These are phyloP conservation scores for Phytophthora pistaciae DNA, from an alignment of 352 stramenopile species.

Conservation along the genomic window DNA sequence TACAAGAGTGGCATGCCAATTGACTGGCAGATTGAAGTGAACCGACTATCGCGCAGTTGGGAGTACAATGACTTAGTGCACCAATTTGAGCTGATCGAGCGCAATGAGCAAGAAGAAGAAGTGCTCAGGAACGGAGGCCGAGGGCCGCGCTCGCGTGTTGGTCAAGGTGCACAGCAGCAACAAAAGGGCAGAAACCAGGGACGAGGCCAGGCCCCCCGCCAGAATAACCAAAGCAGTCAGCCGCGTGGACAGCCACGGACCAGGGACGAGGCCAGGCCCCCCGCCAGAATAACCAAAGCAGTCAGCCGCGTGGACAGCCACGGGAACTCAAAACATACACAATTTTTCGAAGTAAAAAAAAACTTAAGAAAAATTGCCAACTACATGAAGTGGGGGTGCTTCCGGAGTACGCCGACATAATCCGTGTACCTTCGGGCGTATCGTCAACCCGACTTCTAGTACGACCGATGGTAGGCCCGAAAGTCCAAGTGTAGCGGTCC, in stretches of 20 bases:
- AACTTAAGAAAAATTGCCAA: too few relatives aligned
- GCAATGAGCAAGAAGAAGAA: slow-evolving; percentile 3
- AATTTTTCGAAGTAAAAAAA: too few relatives aligned
- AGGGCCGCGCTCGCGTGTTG: neutral
- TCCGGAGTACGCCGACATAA: neutral
- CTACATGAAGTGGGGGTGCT: neutral
- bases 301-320: slow-evolving; percentile 1
- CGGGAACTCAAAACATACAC: neutral
- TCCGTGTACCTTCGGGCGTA: neutral
- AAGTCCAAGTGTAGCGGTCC: neutral
- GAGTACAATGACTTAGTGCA: slow-evolving; percentile 11
- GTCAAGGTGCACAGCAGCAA: neutral
- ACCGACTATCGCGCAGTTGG: slow-evolving; percentile 8
- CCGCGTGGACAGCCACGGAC: slow-evolving; percentile 1
- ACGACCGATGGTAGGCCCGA: neutral
- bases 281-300: neutral
- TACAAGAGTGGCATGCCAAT: slow-evolving; percentile 14
- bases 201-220: neutral
- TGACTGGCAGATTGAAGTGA: slow-evolving; percentile 14
- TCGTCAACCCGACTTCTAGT: neutral
- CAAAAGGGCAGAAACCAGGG: neutral
- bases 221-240: neutral
- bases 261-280: neutral
- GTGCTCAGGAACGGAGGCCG: slow-evolving; percentile 1
- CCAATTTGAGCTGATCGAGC: slow-evolving; percentile 3